phyloP scores from a whole-genome alignment of 306 rosid species.

The Dalbergia oliveri region DNA sequence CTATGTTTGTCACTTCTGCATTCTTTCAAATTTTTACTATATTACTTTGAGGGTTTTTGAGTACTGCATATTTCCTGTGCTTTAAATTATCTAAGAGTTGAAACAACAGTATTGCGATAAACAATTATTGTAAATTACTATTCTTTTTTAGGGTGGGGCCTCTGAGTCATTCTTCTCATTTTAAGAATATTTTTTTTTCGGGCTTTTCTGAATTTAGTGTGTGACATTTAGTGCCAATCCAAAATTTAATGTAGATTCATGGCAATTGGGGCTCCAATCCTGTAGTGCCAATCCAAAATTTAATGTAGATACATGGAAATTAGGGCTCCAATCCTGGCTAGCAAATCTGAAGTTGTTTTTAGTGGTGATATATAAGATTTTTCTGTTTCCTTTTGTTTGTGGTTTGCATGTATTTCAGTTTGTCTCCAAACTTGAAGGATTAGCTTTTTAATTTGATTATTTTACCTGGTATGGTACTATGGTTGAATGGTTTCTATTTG shows the following conservation, averaged over 20 bases:
- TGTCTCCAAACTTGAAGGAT: background rate
- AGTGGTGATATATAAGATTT: background rate
- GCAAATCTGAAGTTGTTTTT: background rate
- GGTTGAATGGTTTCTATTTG: background rate
- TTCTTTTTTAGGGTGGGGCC: background rate
- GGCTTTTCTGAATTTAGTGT: background rate
- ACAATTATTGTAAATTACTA: background rate
- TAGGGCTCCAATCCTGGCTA: background rate
- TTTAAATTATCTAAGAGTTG: background rate
- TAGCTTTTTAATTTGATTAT: slow-evolving; percentile 3
- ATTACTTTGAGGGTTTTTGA: slow-evolving; percentile 6
- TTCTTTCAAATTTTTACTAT: background rate
- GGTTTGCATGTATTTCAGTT: slow-evolving; percentile 18
- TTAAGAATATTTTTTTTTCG: background rate
- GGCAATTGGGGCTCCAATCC: no score
- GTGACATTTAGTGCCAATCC: background rate
- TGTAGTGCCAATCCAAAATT: background rate
- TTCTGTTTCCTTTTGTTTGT: background rate
- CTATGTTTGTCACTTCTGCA: background rate
- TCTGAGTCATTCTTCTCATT: background rate
- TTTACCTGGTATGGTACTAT: background rate
- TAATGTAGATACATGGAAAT: background rate
- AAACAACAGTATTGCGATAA: slow-evolving; percentile 30
- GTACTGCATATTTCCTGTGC: slow-evolving; percentile 20
- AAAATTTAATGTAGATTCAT: background rate